Evolutionary conservation across 345 rosid genomes (phyloP), one percentile per base, ranked within the genome.

Genomic region (Ceriops zippeliana): DNA sequence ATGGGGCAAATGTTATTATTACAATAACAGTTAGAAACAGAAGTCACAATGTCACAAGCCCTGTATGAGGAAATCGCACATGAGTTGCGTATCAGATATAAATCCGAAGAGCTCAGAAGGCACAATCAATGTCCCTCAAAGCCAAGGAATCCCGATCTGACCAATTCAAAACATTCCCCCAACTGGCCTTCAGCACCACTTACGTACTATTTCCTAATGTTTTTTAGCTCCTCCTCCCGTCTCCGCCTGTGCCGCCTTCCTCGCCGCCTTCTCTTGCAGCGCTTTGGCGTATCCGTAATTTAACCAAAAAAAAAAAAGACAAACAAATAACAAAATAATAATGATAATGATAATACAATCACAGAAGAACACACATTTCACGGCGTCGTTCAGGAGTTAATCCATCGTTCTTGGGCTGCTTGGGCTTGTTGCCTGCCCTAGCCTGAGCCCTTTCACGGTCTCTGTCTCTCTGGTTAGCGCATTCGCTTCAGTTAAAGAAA

Each of bases 361-460:
- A 1, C 1, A 42, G 37, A 34, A 34, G 9, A 34, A 21, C 6
- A 4, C 27, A 76, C 86, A 87, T 83, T 59, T 83, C 86, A 5
- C 89, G 87, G 74, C 89, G 87, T 66, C 83, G 89, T 70, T 85
- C 89, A 31, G 85, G 87, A 9, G 87, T 85, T 72, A 85, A 72
- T 46, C 87, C 87, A 22, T 83, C 87, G 52, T 76, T 80, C 57
- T 83, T 85, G 63, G 0, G 7, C n/a, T 75, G 60, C 21, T 58
- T 58, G 51, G 76, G 63, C 71, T 80, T 79, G 63, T 34, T 28
- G 56, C 15, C 22, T 52, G 21, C 13, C 46, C 87, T 75, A 32
- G 89, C 64, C 62, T 78, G 78, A 15, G 89, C 81, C 66, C 87
- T 76, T 73, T 83, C 85, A 16, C 89, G 84, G 58, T 86, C 89